Base-by-base conservation (phyloP, 148 eudicot genomes). In the Rhododendron ferrugineum region DNA sequence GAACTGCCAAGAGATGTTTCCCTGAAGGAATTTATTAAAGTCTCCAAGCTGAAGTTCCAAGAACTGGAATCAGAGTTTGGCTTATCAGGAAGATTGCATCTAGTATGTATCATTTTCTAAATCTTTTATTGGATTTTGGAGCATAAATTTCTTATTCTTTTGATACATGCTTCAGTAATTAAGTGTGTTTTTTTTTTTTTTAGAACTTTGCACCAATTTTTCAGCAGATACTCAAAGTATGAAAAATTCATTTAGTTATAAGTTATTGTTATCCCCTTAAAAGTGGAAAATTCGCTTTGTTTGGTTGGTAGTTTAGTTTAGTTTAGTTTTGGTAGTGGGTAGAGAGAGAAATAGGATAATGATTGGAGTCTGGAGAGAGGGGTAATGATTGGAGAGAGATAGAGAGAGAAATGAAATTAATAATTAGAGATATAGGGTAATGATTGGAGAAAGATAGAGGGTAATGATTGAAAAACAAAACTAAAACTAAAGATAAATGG, bases 11-110 rank as follows among this genome's bases (percentile, higher is more conserved):
- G 87, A 86, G 85, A 83, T 81, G 62, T 16, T 60, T 87, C 66
- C 85, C 85, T 94, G 60, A 84, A 75, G 74, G 90, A 91, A 46
- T 81, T 92, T 87, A 78, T 91, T 86, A 92, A 93, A 88, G 88
- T 86, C 88, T 96, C 77, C 87, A 80, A 86, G 79, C 90, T 91
- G 72, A 84, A 86, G 54, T 91, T 92, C 79, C 88, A 92, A 86
- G 73, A 86, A 37, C 86, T 94, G 82, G 98, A 96, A 74, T 88
- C 91, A 50, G 93, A 93, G 85, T 92, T 91, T 85, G 86, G 85
- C 52, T 84, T 94, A 74, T 89, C 92, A 84, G 83, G 88, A 73
- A 93, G 81, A 88, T 82, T 96, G 87, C 87, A 85, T 75, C 78
- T 89, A 87, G 98, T 96, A 93, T 86, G 94, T 85, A 23, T 46